These are phyloP conservation scores for Apiospora saccharicola DNA, from an alignment of 2,329 filamentous ascomycete genomes.

Conservation along the genomic window DNA sequence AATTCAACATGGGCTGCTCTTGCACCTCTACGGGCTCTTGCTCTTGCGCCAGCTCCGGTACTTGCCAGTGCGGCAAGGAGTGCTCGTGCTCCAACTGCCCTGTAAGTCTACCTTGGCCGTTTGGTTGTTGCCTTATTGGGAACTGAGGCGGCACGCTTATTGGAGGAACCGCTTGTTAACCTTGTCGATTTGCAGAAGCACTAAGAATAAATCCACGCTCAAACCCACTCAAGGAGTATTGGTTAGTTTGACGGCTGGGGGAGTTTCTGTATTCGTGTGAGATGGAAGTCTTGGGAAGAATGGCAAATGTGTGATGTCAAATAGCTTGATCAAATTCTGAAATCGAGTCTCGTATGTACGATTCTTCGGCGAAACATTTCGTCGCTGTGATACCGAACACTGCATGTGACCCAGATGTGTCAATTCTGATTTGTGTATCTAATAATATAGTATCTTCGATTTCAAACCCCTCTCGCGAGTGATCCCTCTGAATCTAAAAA, in stretches of 20 bases:
- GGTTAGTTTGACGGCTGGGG: neutral
- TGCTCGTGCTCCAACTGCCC: constrained; percentile 21
- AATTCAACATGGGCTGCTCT: constrained; percentile 12
- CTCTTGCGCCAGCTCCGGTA: constrained; percentile 19
- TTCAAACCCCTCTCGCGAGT: no score
- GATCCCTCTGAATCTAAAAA: neutral
- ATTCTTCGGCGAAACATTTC: neutral
- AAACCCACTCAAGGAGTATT: neutral
- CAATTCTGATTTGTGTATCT: no score
- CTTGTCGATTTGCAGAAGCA: neutral
- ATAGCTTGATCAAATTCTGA: neutral
- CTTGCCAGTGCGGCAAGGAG: constrained; percentile 20
- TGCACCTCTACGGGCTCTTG: constrained; percentile 20
- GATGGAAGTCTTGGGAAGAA: neutral
- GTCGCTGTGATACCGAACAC: neutral
- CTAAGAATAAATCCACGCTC: neutral
- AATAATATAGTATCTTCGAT: no score
- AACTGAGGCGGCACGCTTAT: neutral
- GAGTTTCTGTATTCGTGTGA: neutral
- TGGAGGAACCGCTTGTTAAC: neutral
- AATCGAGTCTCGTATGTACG: neutral
- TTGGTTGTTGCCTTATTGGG: neutral
- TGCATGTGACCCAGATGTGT: neutral
- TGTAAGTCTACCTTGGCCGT: neutral
- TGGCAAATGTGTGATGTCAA: neutral